phyloP scores from a whole-genome alignment of 306 rosid species.

The Rubus parviflorus region DNA sequence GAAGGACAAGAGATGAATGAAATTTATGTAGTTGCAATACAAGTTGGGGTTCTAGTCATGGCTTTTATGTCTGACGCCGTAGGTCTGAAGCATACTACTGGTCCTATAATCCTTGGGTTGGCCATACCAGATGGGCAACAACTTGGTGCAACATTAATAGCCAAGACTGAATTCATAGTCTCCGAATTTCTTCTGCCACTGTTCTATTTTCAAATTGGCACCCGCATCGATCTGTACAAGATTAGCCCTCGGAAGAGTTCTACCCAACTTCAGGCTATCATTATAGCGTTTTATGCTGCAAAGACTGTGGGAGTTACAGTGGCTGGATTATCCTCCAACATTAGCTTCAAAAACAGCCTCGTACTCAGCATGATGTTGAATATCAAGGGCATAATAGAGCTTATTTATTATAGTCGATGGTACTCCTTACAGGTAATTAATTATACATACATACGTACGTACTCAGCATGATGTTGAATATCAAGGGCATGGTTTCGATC shows the following conservation, averaged over 20 bases:
- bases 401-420: conserved; percentile 36
- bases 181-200: conserved; percentile 44
- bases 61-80: conserved; percentile 47
- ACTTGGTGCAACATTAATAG: conserved; percentile 61
- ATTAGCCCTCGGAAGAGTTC: conserved; percentile 40
- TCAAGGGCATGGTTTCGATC: too few species aligned
- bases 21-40: conserved; percentile 38
- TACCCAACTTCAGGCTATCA: conserved; percentile 34
- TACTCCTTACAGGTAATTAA: conserved; percentile 39
- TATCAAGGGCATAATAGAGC: conserved; percentile 65
- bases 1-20: conserved; percentile 59
- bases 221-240: conserved; percentile 46
- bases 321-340: conserved; percentile 54
- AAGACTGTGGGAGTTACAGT: conserved; percentile 48
- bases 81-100: conserved; percentile 40
- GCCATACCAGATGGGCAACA: conserved; percentile 67
- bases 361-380: conserved; percentile 63
- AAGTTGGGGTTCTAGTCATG: conserved; percentile 33
- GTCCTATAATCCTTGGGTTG: conserved; percentile 53
- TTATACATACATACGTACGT: background rate
- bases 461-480: too few species aligned
- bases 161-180: conserved; percentile 54
- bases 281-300: conserved; percentile 31
- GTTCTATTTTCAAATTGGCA: conserved; percentile 39
- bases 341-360: conserved; percentile 58